These are phyloP conservation scores for Solanum hybrid DNA, from an alignment of 305 asterid genomes.

Conservation along the genomic window DNA sequence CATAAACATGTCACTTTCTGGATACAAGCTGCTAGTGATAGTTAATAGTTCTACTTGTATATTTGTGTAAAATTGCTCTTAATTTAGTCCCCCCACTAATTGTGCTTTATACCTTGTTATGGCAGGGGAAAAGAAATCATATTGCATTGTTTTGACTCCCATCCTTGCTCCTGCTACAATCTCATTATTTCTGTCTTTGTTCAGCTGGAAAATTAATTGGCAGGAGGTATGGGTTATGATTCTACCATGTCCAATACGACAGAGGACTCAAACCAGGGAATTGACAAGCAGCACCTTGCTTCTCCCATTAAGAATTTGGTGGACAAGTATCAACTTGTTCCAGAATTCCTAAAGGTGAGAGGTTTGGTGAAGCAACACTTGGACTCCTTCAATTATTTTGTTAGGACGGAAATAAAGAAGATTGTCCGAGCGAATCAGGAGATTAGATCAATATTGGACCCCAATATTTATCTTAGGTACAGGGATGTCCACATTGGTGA, in stretches of 20 bases:
- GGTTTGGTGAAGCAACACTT: slow-evolving; percentile 86
- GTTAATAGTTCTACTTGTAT: background rate
- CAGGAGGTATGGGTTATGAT: background rate
- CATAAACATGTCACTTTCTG: background rate
- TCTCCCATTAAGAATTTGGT: slow-evolving; percentile 52
- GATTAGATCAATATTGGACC: slow-evolving; percentile 33
- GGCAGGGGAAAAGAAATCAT: background rate
- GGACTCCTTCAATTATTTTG: slow-evolving; percentile 80
- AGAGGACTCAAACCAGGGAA: background rate
- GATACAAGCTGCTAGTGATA: background rate
- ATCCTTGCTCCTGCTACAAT: background rate
- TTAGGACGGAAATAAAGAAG: slow-evolving; percentile 49
- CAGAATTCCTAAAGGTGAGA: slow-evolving; percentile 71
- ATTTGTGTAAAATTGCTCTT: background rate
- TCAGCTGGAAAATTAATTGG: background rate
- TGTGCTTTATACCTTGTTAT: background rate
- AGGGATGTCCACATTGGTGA: slow-evolving; percentile 62
- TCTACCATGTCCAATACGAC: background rate
- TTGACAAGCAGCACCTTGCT: slow-evolving; percentile 50
- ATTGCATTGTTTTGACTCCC: background rate
- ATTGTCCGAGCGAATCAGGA: slow-evolving; percentile 54
- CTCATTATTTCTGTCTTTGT: background rate
- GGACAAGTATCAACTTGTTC: slow-evolving; percentile 53
- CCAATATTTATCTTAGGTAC: slow-evolving; percentile 49
- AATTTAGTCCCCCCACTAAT: background rate